A percentile compares a stretch with the other conserved stretches of the same genome.
Conservation (phyloP, 106 monocot species). For the Alisma plantagoaquatica region DNA sequence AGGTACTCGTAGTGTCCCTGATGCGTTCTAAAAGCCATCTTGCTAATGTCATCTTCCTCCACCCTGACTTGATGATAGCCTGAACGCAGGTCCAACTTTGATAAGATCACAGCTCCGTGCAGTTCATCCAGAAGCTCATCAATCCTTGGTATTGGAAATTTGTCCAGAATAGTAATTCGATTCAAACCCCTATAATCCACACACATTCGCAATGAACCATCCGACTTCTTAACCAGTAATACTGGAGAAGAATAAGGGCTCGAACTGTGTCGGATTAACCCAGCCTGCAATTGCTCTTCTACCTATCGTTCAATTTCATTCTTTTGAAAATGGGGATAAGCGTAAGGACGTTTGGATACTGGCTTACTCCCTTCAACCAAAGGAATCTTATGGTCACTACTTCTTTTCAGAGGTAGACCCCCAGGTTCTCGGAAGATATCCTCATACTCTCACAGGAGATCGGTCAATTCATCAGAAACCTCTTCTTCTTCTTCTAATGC, state of each 20-base stretch:
- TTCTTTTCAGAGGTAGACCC: not conserved
- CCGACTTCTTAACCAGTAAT: not conserved
- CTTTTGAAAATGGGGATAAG: not conserved
- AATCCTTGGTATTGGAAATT: not conserved
- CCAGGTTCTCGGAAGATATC: not conserved
- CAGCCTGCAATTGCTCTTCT: not conserved
- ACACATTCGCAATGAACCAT: not conserved
- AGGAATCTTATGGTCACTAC: not conserved
- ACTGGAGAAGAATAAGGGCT: not conserved
- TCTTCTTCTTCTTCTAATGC: no score
- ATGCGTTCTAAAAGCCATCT: not conserved
- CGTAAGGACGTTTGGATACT: not conserved
- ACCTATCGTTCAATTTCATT: not conserved
- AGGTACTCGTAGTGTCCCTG: not conserved
- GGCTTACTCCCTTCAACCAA: not conserved
- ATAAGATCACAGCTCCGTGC: not conserved
- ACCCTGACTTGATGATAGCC: not conserved
- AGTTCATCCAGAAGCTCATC: no score
- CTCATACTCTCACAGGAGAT: not conserved
- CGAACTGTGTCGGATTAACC: not conserved
- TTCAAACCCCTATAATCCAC: not conserved
- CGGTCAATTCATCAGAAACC: no score
- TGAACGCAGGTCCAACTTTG: not conserved
- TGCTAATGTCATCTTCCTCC: not conserved
- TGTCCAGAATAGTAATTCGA: not conserved